These are phyloP conservation scores for Leersia perrieri DNA, from an alignment of 176 grass and related monocot genomes.

Conservation along the genomic window DNA sequence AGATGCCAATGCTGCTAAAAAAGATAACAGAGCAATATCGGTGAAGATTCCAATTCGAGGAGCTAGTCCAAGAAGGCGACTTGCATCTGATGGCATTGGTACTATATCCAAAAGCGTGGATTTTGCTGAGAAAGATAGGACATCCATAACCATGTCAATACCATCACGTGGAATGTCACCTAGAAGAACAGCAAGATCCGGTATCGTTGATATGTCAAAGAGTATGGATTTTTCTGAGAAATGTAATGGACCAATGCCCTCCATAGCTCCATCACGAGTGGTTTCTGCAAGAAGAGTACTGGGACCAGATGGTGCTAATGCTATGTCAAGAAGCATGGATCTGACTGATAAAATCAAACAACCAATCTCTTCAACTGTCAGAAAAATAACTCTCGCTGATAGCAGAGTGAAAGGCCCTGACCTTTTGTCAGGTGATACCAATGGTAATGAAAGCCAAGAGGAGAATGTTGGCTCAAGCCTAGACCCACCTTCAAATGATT, in stretches of 20 bases:
- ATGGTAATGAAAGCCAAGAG: conserved; percentile 51
- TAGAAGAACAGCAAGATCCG: conserved; percentile 44
- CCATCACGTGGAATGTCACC: conserved; percentile 51
- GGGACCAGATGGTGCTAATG: conserved; percentile 45
- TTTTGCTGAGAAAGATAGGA: conserved; percentile 49
- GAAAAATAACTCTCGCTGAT: conserved; percentile 42
- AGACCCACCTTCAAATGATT: conserved; percentile 52
- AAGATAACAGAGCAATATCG: conserved; percentile 21
- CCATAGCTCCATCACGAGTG: conserved; percentile 31
- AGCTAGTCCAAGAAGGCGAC: conserved; percentile 48
- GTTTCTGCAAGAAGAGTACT: conserved; percentile 49
- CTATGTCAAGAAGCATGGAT: conserved; percentile 64
- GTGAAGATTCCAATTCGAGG: conserved; percentile 52
- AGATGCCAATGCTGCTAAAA: conserved; percentile 22
- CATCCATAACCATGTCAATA: conserved; percentile 16
- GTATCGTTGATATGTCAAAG: conserved; percentile 42
- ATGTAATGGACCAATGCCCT: conserved; percentile 40
- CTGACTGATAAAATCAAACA: conserved; percentile 42
- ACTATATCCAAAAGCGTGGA: conserved; percentile 40
- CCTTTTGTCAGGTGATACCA: conserved; percentile 35
- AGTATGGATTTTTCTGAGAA: conserved; percentile 58
- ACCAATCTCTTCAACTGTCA: conserved; percentile 38
- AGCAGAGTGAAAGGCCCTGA: conserved; percentile 37
- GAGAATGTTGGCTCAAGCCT: conserved; percentile 45
- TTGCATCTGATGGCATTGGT: conserved; percentile 44